Base-by-base conservation (phyloP, 164 flowering plant species). In the Magnolia officinalis region DNA sequence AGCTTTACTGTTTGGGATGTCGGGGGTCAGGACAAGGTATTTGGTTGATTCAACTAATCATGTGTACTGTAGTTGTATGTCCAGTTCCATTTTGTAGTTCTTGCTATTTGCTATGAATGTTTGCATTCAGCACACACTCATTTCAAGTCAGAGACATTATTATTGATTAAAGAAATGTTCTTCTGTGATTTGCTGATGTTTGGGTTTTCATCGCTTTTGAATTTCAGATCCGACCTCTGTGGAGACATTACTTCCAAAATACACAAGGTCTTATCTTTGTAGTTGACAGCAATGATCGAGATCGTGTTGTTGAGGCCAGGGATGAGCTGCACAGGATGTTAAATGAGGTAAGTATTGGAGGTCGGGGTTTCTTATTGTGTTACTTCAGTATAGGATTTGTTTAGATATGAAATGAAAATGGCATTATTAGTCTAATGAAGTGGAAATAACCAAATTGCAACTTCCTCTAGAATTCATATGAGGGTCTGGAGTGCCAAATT, bases 161-260 rank as follows among this genome's bases (percentile, higher is more conserved):
- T 37, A 37, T 37, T 5, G 45, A 37, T 37, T 37, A 37, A 37
- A 37, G 6, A 19, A 66, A 66, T 10, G 23, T 66, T 24, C 4
- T 13, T 66, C 31, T 6, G 20, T 29, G 8, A 37, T 29, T 37
- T 19, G 31, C 7, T 66, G 50, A 29, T 14, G 50, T 69, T 26
- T 66, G 9, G 11, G 11, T 66, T 26, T 26, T 69, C n/a, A 5
- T 29, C 16, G 2, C 6, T 0, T 69, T n/a, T 50, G 18, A 10
- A 8, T 20, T 50, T 20, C 81, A 90, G 94, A 90, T 89, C 80
- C 89, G 92, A 26, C 91, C 92, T 31, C 82, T 90, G 88, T 90
- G 94, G 94, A 89, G 92, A 77, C 92, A 90, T 72, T 90, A 90
- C 82, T 90, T 89, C 87, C 94, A 90, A 72, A 90, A 89, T 78